Percentiles rank a stretch among this genome's conserved stretches.
These are phyloP conservation scores for Mortierella polycephala DNA, from an alignment of 371 early-diverging fungal species.

Conservation along the genomic window DNA sequence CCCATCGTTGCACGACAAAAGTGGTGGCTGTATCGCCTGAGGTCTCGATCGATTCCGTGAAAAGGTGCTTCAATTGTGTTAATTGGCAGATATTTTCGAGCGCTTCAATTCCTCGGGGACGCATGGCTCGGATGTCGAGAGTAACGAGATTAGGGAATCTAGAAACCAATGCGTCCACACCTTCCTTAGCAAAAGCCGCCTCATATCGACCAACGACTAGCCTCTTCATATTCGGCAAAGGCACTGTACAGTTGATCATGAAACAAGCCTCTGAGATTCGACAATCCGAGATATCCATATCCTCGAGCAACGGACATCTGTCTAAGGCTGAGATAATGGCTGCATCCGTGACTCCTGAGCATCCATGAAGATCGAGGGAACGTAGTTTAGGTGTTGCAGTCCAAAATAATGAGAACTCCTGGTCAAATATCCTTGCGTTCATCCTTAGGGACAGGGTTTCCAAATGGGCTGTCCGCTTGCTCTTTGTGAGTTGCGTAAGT, in stretches of 20 bases:
- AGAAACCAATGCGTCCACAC: constrained; percentile 29
- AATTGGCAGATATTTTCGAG: constrained; percentile 27
- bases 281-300: constrained; percentile 44
- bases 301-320: constrained; percentile 40
- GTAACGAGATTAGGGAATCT: constrained; percentile 33
- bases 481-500: constrained; percentile 21
- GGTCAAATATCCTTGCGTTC: constrained; percentile 28
- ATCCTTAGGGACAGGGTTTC: constrained; percentile 24
- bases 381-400: constrained; percentile 30
- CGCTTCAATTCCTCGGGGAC: constrained; percentile 27
- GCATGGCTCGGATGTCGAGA: constrained; percentile 35
- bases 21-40: constrained; percentile 15
- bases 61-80: constrained; percentile 28
- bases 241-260: constrained; percentile 13
- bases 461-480: constrained; percentile 21
- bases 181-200: constrained; percentile 14
- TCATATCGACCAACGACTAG: constrained; percentile 36
- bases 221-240: constrained; percentile 27
- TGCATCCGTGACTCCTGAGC: constrained; percentile 21
- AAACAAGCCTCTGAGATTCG: constrained; percentile 25
- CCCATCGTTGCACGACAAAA: constrained; percentile 31
- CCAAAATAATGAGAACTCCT: constrained; percentile 42
- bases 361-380: constrained; percentile 33
- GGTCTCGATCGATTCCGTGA: constrained; percentile 35
- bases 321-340: constrained; percentile 18